These are phyloP conservation scores for Coniochaeta pulveracea DNA, from an alignment of 2,329 filamentous ascomycete genomes.

Conservation along the genomic window DNA sequence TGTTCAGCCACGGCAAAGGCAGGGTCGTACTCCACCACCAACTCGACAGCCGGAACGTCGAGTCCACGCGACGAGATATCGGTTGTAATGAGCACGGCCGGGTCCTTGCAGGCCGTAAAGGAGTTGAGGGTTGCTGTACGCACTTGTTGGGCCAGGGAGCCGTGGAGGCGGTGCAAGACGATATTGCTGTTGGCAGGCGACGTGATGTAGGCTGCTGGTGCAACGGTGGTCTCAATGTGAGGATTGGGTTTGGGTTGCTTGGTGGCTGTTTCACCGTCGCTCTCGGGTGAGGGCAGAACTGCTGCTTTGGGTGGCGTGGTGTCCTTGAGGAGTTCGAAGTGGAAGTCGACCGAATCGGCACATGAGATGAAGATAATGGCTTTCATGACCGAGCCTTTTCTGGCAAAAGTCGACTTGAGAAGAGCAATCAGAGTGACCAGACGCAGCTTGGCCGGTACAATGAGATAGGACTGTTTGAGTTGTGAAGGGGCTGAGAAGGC, in stretches of 20 bases:
- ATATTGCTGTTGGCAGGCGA: slow-evolving; percentile 62
- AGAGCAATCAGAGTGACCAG: slow-evolving; percentile 78
- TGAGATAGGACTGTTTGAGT: slow-evolving; percentile 81
- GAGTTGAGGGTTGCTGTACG: slow-evolving; percentile 77
- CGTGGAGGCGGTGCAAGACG: slow-evolving; percentile 78
- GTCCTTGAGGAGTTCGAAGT: slow-evolving; percentile 69
- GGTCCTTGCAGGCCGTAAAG: slow-evolving; percentile 62
- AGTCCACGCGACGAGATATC: slow-evolving; percentile 93
- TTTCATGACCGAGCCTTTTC: slow-evolving; percentile 89
- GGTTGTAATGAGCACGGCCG: slow-evolving; percentile 80
- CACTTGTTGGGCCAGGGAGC: slow-evolving; percentile 77
- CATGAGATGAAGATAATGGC: slow-evolving; percentile 95
- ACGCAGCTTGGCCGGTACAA: slow-evolving; percentile 81
- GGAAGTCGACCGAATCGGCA: slow-evolving; percentile 93
- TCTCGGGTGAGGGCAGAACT: slow-evolving; percentile 19
- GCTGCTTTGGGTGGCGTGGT: slow-evolving; percentile 8
- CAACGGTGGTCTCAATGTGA: slow-evolving; percentile 43
- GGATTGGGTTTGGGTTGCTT: slow-evolving; percentile 10
- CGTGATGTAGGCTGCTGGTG: slow-evolving; percentile 60
- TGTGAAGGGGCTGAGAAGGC: slow-evolving; percentile 79
- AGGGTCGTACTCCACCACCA: slow-evolving; percentile 93
- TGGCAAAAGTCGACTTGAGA: slow-evolving; percentile 76
- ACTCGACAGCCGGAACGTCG: slow-evolving; percentile 87
- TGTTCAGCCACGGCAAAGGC: slow-evolving; percentile 91
- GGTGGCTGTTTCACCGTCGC: slow-evolving; percentile 17